Evolutionary conservation across 257 asterid species (phyloP).

Genomic region (Datura wrightii): DNA sequence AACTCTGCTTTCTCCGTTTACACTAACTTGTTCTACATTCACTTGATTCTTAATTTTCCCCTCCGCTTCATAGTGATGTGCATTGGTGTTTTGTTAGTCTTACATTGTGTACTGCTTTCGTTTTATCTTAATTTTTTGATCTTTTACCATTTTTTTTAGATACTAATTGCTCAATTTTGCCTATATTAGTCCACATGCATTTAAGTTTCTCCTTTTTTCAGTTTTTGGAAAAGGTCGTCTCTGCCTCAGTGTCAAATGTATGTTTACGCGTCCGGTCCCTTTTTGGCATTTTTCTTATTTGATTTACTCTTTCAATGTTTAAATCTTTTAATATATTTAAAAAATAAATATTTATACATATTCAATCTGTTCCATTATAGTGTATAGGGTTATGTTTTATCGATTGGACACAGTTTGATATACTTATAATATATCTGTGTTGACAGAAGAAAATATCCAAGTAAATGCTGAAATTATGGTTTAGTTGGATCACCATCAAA

Average conservation of each 20-base stretch:
- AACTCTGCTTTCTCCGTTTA: background rate
- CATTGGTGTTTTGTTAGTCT: background rate
- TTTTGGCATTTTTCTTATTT: background rate
- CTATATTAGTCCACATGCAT: constrained; percentile 13
- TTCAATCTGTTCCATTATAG: background rate
- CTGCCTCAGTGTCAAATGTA: constrained; percentile 11
- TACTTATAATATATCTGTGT: background rate
- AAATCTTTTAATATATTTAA: background rate
- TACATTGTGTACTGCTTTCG: background rate
- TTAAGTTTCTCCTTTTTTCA: background rate
- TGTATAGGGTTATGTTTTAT: background rate
- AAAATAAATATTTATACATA: background rate
- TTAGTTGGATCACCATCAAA: background rate
- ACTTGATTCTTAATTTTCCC: background rate
- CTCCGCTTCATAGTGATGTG: background rate
- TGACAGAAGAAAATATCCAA: background rate
- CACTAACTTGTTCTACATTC: background rate
- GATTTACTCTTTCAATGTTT: background rate
- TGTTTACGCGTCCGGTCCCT: background rate
- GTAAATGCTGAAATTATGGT: background rate
- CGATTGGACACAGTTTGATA: background rate
- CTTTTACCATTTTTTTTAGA: too few relatives aligned
- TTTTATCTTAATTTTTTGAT: background rate
- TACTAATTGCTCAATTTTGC: background rate
- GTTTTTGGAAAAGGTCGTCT: background rate